Evolutionary conservation across 768 basidiomycete genomes (phyloP), one percentile per base, ranked within the genome.

Genomic region (Amyloporia xantha): DNA sequence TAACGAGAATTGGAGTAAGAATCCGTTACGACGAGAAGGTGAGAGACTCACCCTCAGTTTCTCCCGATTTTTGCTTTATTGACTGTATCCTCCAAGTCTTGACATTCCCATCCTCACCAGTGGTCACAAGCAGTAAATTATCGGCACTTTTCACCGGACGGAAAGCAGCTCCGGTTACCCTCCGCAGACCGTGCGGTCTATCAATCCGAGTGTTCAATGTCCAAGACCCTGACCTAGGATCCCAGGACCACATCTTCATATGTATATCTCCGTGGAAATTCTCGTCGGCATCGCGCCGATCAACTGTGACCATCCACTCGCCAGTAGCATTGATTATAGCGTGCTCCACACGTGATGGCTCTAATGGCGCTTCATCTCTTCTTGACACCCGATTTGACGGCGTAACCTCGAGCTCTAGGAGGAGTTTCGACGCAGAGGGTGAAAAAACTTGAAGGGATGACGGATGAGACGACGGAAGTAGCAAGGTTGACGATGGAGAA

Each of bases 391-490:
- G 81, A 69, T 98, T 98, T 23, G 92, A 92, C 19, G 95, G 91
- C 1, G 90, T 83, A 6, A 99, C 80, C 66, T 98, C 96, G 17
- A 98, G 74, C 65, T 99, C 95, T 40, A 83, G 83, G 2, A 91
- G 60, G 0, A 92, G 73, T 36, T 78, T 76, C 24, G 84, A 84
- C 2, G 79, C 75, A 6, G 74, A 65, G 1, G 86, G 86, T 15
- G 90, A 86, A 68, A 88, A 94, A 21, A 86, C 81, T 70, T 98
- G 95, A 35, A 99, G 72, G n/a, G 92, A 90, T 2, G 94, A 93
- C 0, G 92, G 88, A 61, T 99, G 94, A 0, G 93, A 94, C 2
- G 95, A 92, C 0, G 92, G 91, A 13, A 98, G 75, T 55, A 97
- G 75, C 52, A 98, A 71, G 4, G 89, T 81, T 25, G 82, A 78